Conservation (phyloP, 2,329 filamentous ascomycete genomes). For the Aspergillus tubingensis region DNA sequence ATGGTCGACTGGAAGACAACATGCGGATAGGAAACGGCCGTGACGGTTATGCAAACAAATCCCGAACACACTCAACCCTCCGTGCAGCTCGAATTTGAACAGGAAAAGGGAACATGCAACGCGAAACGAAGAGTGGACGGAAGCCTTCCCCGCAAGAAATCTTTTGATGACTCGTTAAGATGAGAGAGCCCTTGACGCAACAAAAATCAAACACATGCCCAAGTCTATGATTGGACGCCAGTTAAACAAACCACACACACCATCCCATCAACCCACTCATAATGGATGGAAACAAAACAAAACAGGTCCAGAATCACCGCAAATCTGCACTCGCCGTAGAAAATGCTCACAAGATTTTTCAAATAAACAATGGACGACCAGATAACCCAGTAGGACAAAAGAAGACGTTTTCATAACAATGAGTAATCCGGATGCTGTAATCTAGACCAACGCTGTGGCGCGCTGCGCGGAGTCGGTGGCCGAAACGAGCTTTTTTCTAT, state of each 20-base stretch:
- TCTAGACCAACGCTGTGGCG: constrained; percentile 10
- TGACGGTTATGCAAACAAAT: constrained; percentile 22
- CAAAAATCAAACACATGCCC: constrained; percentile 38
- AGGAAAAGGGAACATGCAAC: constrained; percentile 17
- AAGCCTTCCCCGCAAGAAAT: constrained; percentile 25
- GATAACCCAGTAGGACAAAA: constrained; percentile 15
- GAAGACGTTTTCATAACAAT: constrained; percentile 21
- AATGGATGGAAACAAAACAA: constrained; percentile 31
- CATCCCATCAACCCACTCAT: constrained; percentile 39
- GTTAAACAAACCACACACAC: constrained; percentile 38
- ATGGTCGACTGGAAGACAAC: constrained; percentile 20
- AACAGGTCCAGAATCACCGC: constrained; percentile 29
- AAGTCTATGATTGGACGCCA: constrained; percentile 47
- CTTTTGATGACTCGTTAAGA: constrained; percentile 29
- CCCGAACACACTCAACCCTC: constrained; percentile 16
- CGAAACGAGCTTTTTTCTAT: constrained; percentile 4
- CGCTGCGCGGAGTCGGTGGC: constrained; percentile 7
- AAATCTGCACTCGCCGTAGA: constrained; percentile 34
- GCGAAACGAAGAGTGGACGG: constrained; percentile 23
- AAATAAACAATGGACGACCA: constrained; percentile 17
- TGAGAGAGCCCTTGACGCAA: constrained; percentile 21
- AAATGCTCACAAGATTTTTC: constrained; percentile 29
- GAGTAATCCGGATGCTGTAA: constrained; percentile 10
- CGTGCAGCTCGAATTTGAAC: constrained; percentile 16
- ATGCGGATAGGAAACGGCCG: constrained; percentile 21